Evolutionary conservation across 2,329 filamentous ascomycete genomes (phyloP).

Genomic region (Coleophoma cylindrospora): DNA sequence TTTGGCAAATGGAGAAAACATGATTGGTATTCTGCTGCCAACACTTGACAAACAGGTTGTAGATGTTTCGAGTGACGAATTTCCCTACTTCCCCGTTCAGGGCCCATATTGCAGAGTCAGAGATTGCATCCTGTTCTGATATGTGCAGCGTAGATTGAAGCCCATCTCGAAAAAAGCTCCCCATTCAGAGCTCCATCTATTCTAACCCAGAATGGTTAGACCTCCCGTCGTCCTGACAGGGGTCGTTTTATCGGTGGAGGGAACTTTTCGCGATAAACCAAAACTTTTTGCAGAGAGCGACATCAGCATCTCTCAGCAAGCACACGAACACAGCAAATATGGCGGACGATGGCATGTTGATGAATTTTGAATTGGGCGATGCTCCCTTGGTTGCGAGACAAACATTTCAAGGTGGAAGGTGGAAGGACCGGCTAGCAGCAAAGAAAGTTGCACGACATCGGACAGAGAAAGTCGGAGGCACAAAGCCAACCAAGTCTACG

Average conservation of each 20-base stretch:
- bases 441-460: slow-evolving; percentile 60
- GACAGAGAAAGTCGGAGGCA: slow-evolving; percentile 27
- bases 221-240: slow-evolving; percentile 11
- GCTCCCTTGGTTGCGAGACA: slow-evolving; percentile 56
- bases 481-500: slow-evolving; percentile 5
- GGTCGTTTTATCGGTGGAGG: slow-evolving; percentile 9
- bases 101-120: slow-evolving; percentile 15
- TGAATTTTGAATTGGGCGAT: slow-evolving; percentile 82
- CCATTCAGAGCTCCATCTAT: not conserved
- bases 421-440: slow-evolving; percentile 82
- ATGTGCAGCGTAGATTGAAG: slow-evolving; percentile 14
- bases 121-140: slow-evolving; percentile 21
- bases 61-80: not conserved
- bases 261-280: slow-evolving; percentile 10
- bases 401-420: slow-evolving; percentile 81
- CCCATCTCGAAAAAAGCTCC: not conserved
- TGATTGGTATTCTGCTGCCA: slow-evolving; percentile 2
- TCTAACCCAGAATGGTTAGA: slow-evolving; percentile 8
- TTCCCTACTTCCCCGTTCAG: slow-evolving; percentile 10
- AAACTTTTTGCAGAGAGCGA: slow-evolving; percentile 13
- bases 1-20: slow-evolving; percentile 1
- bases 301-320: not conserved
- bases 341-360: slow-evolving; percentile 91
- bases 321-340: slow-evolving; percentile 40
- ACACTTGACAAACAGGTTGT: not conserved